Conservation (phyloP, 768 basidiomycete genomes). For the Vararia minispora region DNA sequence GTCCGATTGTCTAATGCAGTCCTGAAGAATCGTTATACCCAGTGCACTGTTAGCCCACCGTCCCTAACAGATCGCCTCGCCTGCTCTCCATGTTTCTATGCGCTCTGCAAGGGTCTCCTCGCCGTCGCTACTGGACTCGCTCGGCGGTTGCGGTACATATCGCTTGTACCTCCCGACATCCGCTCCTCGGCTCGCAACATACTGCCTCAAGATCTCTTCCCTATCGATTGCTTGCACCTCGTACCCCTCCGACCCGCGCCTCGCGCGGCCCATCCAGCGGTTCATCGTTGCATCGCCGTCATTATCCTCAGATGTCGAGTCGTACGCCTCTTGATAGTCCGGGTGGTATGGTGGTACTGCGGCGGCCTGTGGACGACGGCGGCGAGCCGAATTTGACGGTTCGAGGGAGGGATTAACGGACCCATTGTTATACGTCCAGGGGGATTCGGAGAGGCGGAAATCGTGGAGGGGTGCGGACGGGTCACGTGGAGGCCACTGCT, state of each 20-base stretch:
- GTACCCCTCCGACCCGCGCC: slow-evolving; percentile 76
- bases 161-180: slow-evolving; percentile 52
- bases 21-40: too few relatives aligned
- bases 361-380: slow-evolving; percentile 20
- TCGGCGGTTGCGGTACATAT: slow-evolving; percentile 50
- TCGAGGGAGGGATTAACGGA: slow-evolving; percentile 64
- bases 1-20: too few relatives aligned
- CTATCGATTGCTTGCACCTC: slow-evolving; percentile 54
- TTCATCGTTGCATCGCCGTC: slow-evolving; percentile 17
- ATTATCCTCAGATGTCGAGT: slow-evolving; percentile 21
- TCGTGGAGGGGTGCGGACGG: slow-evolving; percentile 26
- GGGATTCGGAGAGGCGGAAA: slow-evolving; percentile 45
- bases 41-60: too few relatives aligned
- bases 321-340: slow-evolving; percentile 36
- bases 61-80: slow-evolving; percentile 10
- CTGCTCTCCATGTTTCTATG: slow-evolving; percentile 18
- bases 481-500: slow-evolving; percentile 68
- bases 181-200: slow-evolving; percentile 42
- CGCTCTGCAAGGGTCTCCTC: slow-evolving; percentile 23
- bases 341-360: slow-evolving; percentile 69
- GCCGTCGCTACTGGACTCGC: slow-evolving; percentile 30
- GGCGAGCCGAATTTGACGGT: slow-evolving; percentile 41
- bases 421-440: slow-evolving; percentile 82
- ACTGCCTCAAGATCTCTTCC: slow-evolving; percentile 51
- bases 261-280: slow-evolving; percentile 22